phyloP scores from a whole-genome alignment of 305 asterid species.

The Solanum hybrid region DNA sequence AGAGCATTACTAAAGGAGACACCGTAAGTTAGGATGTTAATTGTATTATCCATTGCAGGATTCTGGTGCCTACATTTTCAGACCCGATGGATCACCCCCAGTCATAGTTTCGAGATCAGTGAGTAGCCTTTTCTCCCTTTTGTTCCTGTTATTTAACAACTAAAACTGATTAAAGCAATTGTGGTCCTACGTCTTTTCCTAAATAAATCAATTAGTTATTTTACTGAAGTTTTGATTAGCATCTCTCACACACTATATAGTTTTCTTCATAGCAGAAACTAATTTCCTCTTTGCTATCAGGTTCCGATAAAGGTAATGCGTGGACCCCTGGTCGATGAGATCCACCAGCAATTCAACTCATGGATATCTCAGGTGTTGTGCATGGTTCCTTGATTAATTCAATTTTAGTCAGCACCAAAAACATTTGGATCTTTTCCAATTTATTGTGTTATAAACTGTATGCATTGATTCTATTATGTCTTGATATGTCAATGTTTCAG shows the following conservation, averaged over 20 bases:
- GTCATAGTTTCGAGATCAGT: constrained; percentile 57
- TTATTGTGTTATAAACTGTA: neutral
- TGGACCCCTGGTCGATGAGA: constrained; percentile 73
- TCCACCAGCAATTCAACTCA: constrained; percentile 69
- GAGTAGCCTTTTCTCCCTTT: constrained; percentile 12
- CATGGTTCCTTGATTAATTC: neutral
- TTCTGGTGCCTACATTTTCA: constrained; percentile 86
- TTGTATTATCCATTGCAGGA: constrained; percentile 26
- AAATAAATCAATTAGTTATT: neutral
- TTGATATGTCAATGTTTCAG: too few relatives aligned
- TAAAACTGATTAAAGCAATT: neutral
- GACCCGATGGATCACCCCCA: constrained; percentile 56
- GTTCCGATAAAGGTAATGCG: constrained; percentile 52
- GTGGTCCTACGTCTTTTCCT: neutral
- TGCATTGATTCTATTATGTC: too few relatives aligned
- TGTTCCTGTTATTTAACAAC: neutral
- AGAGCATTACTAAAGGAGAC: neutral
- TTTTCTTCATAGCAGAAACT: neutral
- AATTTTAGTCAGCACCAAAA: neutral
- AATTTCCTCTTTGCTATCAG: constrained; percentile 23
- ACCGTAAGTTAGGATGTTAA: neutral
- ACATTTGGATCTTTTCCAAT: neutral
- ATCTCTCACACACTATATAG: neutral
- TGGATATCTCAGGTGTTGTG: constrained; percentile 70
- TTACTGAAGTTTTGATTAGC: neutral